A percentile compares a stretch with the other conserved stretches of the same genome.
These are phyloP conservation scores for Anaeramoeba flamelloides DNA, from an alignment of 78 protist genomes.

Conservation along the genomic window DNA sequence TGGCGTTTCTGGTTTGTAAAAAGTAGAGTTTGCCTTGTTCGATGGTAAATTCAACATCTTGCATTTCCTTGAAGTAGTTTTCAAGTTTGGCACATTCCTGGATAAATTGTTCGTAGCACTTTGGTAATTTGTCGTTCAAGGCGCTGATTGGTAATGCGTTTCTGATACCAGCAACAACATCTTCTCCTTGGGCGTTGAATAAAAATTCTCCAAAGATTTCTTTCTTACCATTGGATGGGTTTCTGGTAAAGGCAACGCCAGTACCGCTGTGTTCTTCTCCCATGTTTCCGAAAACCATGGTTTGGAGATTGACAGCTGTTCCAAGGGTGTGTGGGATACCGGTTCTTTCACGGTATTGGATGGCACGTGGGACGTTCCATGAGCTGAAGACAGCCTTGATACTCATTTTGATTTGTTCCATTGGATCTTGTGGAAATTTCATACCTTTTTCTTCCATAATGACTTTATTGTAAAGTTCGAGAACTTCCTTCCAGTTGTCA, in stretches of 20 bases:
- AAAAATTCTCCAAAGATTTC: constrained; percentile 61
- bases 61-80: too few species aligned
- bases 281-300: constrained; percentile 59
- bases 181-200: constrained; percentile 78
- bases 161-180: constrained; percentile 73
- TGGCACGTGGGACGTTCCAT: constrained; percentile 47
- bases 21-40: constrained; percentile 48
- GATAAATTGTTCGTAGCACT: background rate
- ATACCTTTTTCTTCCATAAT: background rate
- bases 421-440: constrained; percentile 50
- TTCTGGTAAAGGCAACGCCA: constrained; percentile 62
- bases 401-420: constrained; percentile 24
- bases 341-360: constrained; percentile 32
- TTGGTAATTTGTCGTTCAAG: background rate
- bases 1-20: constrained; percentile 58
- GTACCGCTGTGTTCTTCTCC: constrained; percentile 46
- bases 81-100: too few species aligned
- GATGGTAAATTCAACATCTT: constrained; percentile 67
- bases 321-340: constrained; percentile 30
- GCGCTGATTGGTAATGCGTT: constrained; percentile 37
- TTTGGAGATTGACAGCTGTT: constrained; percentile 59
- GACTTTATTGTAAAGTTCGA: constrained; percentile 14
- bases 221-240: constrained; percentile 56
- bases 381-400: constrained; percentile 48
- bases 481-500: constrained; percentile 26